These are phyloP conservation scores for Tetragonia tetragonoides DNA, from an alignment of 148 eudicot species.

Conservation along the genomic window DNA sequence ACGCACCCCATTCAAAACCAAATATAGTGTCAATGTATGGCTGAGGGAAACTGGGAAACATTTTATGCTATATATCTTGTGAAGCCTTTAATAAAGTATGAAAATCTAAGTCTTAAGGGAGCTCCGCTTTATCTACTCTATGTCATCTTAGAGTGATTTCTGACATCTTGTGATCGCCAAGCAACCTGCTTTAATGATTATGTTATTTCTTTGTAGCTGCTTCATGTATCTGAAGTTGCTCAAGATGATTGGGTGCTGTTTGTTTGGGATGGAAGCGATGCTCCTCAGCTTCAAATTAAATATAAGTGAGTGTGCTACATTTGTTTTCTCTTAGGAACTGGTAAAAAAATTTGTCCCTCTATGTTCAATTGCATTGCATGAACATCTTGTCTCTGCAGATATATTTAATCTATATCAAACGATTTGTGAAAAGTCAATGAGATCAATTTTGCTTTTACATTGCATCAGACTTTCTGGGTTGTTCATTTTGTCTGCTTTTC, in stretches of 20 bases:
- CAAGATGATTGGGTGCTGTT: constrained; percentile 60
- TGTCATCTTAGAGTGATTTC: not conserved
- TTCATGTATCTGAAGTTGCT: constrained; percentile 51
- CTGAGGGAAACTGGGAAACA: not conserved
- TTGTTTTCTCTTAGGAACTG: not conserved
- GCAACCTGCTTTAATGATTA: not conserved
- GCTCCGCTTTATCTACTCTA: not conserved
- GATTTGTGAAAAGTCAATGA: not conserved
- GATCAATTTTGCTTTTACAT: not conserved
- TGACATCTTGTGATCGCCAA: not conserved
- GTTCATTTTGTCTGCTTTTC: not conserved
- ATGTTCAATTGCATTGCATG: not conserved
- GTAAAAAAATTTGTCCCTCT: not conserved
- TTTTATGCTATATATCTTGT: not conserved
- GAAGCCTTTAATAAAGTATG: not conserved
- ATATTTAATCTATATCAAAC: not conserved
- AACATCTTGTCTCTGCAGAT: not conserved
- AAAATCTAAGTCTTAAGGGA: not conserved
- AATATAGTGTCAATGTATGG: not conserved
- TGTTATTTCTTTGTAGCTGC: constrained; percentile 40
- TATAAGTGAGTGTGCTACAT: constrained; percentile 48
- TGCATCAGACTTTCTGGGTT: too few relatives aligned
- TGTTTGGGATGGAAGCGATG: constrained; percentile 95
- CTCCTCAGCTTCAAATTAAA: constrained; percentile 51
- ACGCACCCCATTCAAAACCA: too few relatives aligned